Evolutionary conservation across 495 filamentous ascomycete genomes (phyloP).

Genomic region (Bryoglossum gracile): DNA sequence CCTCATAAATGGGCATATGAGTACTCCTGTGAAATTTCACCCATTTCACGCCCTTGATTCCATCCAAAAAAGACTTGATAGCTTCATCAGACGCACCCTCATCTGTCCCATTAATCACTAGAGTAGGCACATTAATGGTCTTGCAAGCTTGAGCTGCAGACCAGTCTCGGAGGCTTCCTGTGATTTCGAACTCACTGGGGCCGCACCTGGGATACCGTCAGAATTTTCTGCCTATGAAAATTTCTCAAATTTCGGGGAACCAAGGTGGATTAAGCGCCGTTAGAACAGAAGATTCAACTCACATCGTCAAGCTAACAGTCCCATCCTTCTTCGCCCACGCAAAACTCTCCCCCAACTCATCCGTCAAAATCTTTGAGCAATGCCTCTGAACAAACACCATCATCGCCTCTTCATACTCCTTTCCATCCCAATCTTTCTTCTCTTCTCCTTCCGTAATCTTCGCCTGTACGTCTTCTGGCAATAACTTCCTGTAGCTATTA

Average conservation of each 20-base stretch:
- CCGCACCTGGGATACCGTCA: slow-evolving; percentile 29
- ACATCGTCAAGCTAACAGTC: slow-evolving; percentile 41
- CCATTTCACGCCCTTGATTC: slow-evolving; percentile 41
- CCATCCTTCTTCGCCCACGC: slow-evolving; percentile 34
- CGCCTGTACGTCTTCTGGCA: slow-evolving; percentile 36
- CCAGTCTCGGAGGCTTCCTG: slow-evolving; percentile 39
- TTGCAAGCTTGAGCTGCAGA: slow-evolving; percentile 26
- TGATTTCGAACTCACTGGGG: slow-evolving; percentile 39
- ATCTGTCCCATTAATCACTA: slow-evolving; percentile 44
- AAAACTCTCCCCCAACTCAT: slow-evolving; percentile 29
- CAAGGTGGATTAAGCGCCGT: no score
- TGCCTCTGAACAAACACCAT: slow-evolving; percentile 35
- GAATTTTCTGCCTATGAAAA: background rate
- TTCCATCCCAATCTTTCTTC: slow-evolving; percentile 30
- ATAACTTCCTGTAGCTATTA: slow-evolving; percentile 23
- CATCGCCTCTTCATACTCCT: slow-evolving; percentile 38
- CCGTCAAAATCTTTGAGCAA: slow-evolving; percentile 33
- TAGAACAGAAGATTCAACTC: slow-evolving; percentile 8
- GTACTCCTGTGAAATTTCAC: slow-evolving; percentile 35
- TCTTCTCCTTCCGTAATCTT: slow-evolving; percentile 33
- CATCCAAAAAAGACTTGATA: slow-evolving; percentile 36
- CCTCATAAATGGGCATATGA: slow-evolving; percentile 39
- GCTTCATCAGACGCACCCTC: slow-evolving; percentile 42
- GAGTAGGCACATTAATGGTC: slow-evolving; percentile 33
- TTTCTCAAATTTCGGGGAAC: no score